These are phyloP conservation scores for Aspergillus biplanus DNA, from an alignment of 495 filamentous ascomycete species.

Conservation along the genomic window DNA sequence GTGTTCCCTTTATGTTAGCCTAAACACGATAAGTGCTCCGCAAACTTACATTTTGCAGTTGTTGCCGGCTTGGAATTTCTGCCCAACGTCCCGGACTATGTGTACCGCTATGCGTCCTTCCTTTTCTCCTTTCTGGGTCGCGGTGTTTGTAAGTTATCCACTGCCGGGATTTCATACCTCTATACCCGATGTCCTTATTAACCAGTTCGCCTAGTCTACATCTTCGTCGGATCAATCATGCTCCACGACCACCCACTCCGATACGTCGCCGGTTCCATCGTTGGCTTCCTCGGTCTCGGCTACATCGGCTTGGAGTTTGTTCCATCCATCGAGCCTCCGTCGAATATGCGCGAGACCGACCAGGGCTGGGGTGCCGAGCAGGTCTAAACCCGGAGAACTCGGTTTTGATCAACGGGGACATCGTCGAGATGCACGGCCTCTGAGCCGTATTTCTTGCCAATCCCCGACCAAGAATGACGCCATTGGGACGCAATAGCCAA, in stretches of 20 bases:
- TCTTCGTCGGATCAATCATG: conserved; percentile 88
- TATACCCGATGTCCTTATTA: conserved; percentile 10
- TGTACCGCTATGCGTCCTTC: conserved; percentile 93
- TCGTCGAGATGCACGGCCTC: conserved; percentile 2
- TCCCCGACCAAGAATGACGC: conserved; percentile 3
- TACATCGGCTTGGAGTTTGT: conserved; percentile 91
- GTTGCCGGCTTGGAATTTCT: conserved; percentile 69
- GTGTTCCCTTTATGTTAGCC: conserved; percentile 27
- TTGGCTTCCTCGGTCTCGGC: conserved; percentile 75
- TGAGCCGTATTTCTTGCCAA: not conserved
- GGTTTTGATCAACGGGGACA: not conserved
- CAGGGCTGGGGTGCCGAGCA: conserved; percentile 91
- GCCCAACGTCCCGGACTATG: conserved; percentile 85
- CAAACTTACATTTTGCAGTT: conserved; percentile 31
- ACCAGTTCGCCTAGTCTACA: conserved; percentile 70
- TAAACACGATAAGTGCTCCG: not conserved
- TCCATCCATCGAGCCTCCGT: conserved; percentile 93
- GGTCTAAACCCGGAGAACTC: conserved; percentile 55
- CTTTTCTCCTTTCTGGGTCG: conserved; percentile 96
- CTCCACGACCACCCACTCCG: conserved; percentile 62
- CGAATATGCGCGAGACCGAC: conserved; percentile 95
- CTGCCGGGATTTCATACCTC: not conserved
- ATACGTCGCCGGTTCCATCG: conserved; percentile 68
- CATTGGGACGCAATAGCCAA: not conserved
- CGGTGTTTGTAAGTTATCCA: conserved; percentile 76